Evolutionary conservation across 2,329 filamentous ascomycete species (phyloP), one percentile per base, ranked within the genome.

Genomic region (Ilyonectria robusta): DNA sequence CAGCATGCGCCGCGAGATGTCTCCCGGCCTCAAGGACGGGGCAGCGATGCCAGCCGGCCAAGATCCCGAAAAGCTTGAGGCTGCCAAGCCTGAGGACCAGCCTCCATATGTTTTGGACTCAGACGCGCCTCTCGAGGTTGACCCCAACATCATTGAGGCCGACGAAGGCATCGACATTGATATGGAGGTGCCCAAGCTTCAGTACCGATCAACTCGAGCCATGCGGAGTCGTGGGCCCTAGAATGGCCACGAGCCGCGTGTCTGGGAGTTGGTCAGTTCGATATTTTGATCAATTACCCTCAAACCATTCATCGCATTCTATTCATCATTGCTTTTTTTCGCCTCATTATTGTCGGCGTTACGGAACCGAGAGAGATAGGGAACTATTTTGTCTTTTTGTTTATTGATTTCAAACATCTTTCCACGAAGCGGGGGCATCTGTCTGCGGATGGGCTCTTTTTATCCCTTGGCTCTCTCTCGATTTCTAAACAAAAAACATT

Each of bases 1-100:
- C 62, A 87, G 83, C 68, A 86, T 89, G 82, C 83, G 87, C 51
- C 83, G 83, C 67, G 86, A 85, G 50, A 73, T 81, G 66, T 70
- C 78, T 2, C 71, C 71, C 33, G 72, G 76, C 33, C 71, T 76
- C 21, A 78, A 78, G 65, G 74, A 78, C 11, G 71, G 69, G 21
- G n/a, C n/a, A 68, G 67, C n/a, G 48, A 37, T 65, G n/a, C 62
- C 63, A 7, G 67, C 72, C 21, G 78, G 73, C 17, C 73, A 77
- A 44, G 76, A 79, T 15, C 56, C 65, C 1, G 62, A 71, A 13
- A 77, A 76, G 64, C 66, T 75, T 21, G 73, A 75, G 59, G 68
- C 73, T 23, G 72, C 70, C 6, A 71, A 71, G 37, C 68, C 69
- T 11, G 58, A 54, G n/a, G 56, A 67, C 29, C 26, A 10, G 60